These are phyloP conservation scores for Fistulifera solaris DNA, from an alignment of 108 stramenopile species.

Conservation along the genomic window DNA sequence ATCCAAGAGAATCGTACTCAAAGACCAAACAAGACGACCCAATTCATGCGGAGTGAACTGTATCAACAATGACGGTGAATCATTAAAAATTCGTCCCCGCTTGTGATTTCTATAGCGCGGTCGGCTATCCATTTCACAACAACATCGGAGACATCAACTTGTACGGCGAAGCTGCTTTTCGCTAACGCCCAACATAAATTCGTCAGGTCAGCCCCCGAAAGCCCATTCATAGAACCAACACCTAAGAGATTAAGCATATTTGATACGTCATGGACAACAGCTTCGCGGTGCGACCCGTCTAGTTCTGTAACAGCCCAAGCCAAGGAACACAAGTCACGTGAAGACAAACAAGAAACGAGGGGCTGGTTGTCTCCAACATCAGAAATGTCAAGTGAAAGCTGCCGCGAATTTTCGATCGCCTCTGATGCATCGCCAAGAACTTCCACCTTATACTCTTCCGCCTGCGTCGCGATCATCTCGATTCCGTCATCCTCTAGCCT, in stretches of 20 bases:
- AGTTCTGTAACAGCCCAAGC: conserved; percentile 57
- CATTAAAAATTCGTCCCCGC: neutral
- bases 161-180: conserved; percentile 1
- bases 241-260: conserved; percentile 20
- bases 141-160: neutral
- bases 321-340: conserved; percentile 37
- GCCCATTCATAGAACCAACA: conserved; percentile 5
- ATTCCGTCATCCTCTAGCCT: neutral
- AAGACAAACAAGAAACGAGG: conserved; percentile 10
- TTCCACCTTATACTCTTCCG: too few relatives aligned
- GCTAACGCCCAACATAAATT: conserved; percentile 50
- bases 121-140: neutral
- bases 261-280: conserved; percentile 21
- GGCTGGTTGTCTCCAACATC: too few relatives aligned
- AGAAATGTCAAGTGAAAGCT: too few relatives aligned
- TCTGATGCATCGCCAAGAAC: too few relatives aligned
- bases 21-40: conserved; percentile 36
- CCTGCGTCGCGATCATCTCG: too few relatives aligned
- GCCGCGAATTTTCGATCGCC: too few relatives aligned
- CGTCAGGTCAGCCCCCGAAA: conserved; percentile 27
- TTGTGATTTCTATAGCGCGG: neutral
- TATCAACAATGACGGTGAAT: conserved; percentile 4
- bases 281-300: conserved; percentile 23
- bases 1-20: conserved; percentile 18
- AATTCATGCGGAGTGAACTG: conserved; percentile 39